These are phyloP conservation scores for Fusarium keratoplasticum DNA, from an alignment of 2,329 filamentous ascomycete species.

Conservation along the genomic window DNA sequence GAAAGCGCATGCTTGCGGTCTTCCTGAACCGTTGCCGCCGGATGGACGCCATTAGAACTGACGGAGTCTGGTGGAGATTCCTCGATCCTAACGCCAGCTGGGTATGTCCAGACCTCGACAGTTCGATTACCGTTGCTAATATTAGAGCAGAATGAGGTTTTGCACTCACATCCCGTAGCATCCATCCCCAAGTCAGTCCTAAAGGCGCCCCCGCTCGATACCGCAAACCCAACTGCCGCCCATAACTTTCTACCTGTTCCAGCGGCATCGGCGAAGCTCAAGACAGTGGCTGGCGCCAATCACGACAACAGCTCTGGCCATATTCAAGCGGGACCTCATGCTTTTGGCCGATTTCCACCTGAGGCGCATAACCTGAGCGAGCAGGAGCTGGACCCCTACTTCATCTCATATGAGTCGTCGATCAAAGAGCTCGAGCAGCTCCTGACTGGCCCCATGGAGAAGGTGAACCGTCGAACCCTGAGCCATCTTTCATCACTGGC, in stretches of 20 bases:
- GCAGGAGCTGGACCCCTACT: constrained; percentile 94
- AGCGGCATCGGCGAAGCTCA: constrained; percentile 86
- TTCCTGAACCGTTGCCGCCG: constrained; percentile 93
- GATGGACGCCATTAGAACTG: constrained; percentile 91
- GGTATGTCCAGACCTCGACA: constrained; percentile 64
- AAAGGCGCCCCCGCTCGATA: constrained; percentile 93
- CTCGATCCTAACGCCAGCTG: constrained; percentile 98
- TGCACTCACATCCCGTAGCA: constrained; percentile 89
- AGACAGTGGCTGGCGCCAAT: constrained; percentile 60
- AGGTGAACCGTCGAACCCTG: constrained; percentile 90
- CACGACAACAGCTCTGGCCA: constrained; percentile 51
- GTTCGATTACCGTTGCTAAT: constrained; percentile 30
- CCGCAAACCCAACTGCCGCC: constrained; percentile 89
- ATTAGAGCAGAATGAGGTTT: constrained; percentile 81
- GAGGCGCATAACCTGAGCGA: constrained; percentile 82
- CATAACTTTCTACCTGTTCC: constrained; percentile 92
- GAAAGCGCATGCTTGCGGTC: constrained; percentile 96
- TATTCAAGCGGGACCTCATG: constrained; percentile 62
- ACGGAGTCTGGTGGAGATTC: constrained; percentile 98
- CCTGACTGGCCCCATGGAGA: constrained; percentile 93
- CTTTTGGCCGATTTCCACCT: constrained; percentile 85
- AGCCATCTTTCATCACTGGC: constrained; percentile 87
- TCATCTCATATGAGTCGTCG: constrained; percentile 90
- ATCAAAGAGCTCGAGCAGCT: constrained; percentile 92
- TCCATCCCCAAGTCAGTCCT: constrained; percentile 94